phyloP scores from a whole-genome alignment of 2,329 filamentous ascomycete species.

The Colletotrichum tabaci region DNA sequence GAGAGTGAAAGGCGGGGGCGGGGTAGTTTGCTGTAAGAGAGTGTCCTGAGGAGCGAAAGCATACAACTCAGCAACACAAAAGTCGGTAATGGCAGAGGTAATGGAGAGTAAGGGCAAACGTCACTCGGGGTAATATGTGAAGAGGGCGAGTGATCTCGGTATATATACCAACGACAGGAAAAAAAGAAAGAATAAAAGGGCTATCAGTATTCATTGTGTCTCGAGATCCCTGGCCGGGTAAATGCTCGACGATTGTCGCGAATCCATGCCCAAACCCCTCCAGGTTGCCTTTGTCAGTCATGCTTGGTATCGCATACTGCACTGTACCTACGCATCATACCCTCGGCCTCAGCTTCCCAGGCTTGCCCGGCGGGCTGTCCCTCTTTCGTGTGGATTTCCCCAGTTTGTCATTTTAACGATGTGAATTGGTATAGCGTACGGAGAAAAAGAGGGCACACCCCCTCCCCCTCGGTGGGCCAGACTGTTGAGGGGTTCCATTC shows the following conservation, averaged over 20 bases:
- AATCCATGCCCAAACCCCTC: background rate
- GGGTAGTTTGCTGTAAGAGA: constrained; percentile 23
- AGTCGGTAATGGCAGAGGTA: background rate
- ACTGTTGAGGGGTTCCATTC: constrained; percentile 26
- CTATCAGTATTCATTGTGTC: constrained; percentile 13
- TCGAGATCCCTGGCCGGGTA: constrained; percentile 26
- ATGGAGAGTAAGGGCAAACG: background rate
- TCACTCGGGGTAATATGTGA: background rate
- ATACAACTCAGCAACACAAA: constrained; percentile 1
- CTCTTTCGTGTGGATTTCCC: constrained; percentile 31
- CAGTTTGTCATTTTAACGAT: constrained; percentile 7
- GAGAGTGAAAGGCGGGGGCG: constrained; percentile 30
- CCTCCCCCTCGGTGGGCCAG: constrained; percentile 25
- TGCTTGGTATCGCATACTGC: background rate
- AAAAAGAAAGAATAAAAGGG: constrained; percentile 1
- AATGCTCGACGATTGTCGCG: constrained; percentile 20
- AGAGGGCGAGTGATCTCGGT: constrained; percentile 17
- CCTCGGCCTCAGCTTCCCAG: background rate
- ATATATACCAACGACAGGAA: constrained; percentile 30
- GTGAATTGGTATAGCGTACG: background rate
- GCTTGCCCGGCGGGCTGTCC: background rate
- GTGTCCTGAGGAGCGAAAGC: background rate
- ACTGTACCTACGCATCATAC: background rate
- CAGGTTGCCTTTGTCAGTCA: constrained; percentile 2
- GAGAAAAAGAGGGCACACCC: constrained; percentile 7